These are phyloP conservation scores for Sarocladium strictum DNA, from an alignment of 2,329 filamentous ascomycete genomes.

Conservation along the genomic window DNA sequence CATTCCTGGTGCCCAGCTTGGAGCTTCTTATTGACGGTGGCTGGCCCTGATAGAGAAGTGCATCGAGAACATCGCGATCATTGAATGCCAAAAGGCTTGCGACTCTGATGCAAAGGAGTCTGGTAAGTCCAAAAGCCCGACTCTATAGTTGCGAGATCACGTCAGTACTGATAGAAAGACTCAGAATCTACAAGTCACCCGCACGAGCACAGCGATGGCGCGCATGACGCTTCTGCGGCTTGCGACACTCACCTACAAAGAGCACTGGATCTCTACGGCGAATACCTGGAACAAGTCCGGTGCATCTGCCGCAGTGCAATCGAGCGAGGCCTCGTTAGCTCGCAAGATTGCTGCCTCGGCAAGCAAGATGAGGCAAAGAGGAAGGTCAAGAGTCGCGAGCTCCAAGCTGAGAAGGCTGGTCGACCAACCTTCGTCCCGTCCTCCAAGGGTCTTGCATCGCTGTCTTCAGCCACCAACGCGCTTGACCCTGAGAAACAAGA, in stretches of 20 bases:
- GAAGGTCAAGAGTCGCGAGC: no score
- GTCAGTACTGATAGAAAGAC: no score
- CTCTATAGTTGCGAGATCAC: no score
- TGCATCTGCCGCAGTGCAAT: slow-evolving; percentile 21
- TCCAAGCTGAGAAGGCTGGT: not conserved
- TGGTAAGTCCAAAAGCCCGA: no score
- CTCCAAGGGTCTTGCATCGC: no score
- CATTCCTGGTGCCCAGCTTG: no score
- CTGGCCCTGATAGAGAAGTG: slow-evolving; percentile 19
- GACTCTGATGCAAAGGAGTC: slow-evolving; percentile 15
- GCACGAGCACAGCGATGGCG: slow-evolving; percentile 17
- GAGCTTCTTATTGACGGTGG: no score
- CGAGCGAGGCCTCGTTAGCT: slow-evolving; percentile 11
- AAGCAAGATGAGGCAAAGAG: no score
- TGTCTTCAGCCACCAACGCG: not conserved
- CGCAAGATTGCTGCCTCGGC: slow-evolving; percentile 12
- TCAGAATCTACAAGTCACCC: slow-evolving; percentile 13
- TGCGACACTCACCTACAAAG: slow-evolving; percentile 17
- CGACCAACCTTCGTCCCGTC: not conserved
- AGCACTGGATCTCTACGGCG: slow-evolving; percentile 19
- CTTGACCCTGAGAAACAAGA: slow-evolving; percentile 13
- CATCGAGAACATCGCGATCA: slow-evolving; percentile 17
- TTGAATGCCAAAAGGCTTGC: slow-evolving; percentile 19
- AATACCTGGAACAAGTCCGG: slow-evolving; percentile 19
- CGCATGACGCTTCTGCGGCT: slow-evolving; percentile 15